Evolutionary conservation across 495 filamentous ascomycete species (phyloP), one percentile per base, ranked within the genome.

Genomic region (Penicillium bovifimosum): DNA sequence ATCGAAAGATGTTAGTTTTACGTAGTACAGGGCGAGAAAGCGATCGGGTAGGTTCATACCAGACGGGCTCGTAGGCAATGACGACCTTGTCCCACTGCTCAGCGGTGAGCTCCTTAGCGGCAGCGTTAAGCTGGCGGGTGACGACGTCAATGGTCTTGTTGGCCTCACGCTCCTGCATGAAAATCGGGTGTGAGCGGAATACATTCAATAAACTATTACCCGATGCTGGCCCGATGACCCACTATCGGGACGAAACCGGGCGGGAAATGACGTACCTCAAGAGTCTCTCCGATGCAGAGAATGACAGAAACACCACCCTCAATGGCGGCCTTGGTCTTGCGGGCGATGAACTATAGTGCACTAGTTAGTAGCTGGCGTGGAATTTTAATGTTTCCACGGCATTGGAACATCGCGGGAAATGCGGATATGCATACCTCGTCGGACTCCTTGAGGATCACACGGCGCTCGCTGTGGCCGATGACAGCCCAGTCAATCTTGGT

Each of bases 11-110:
- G 47, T 65, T 61, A 59, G 46, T 2, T 26, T 27, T 47, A 18
- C 29, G n/a, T 9, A 24, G 7, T 11, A 20, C 16, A 36, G 13
- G 31, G 14, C 10, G 26, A 32, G 49, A 2, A 50, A 17, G 16
- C 27, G 6, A 50, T 3, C 13, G 18, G 48, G 31, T 34, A 34
- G 11, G 18, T 38, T 45, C 71, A 61, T 70, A 80, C 92, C 93
- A 98, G 76, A 98, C 92, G 60, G 93, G 93, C 81, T 98, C 95
- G 70, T 98, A 98, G 61, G 93, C 95, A 62, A 98, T 81, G 69
- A 97, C 92, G 60, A 98, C 83, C 76, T 93, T 95, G 48, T 72
- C 77, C 93, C 93, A 98, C 72, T 96, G 85, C 65, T 78, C 77
- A 62, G 88, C 75, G 64, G 55, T 66, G 50, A 77, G 62, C 70